These are phyloP conservation scores for Talaromyces sp. DNA, from an alignment of 2,329 filamentous ascomycete genomes.

Conservation along the genomic window DNA sequence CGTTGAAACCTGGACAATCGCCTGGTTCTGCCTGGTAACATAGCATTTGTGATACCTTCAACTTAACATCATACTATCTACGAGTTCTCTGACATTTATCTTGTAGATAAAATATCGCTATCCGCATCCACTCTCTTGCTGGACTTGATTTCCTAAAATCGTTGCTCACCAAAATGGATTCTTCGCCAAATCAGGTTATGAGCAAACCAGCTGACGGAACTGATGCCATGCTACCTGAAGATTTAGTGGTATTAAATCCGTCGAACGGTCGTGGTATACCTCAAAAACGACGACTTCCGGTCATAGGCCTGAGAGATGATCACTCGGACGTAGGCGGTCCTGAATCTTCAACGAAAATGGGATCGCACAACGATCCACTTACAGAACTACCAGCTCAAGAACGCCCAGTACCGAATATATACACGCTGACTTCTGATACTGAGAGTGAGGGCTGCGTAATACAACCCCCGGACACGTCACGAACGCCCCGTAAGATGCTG, in stretches of 20 bases:
- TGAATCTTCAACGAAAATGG: background rate
- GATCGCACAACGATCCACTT: no score
- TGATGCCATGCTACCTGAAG: no score
- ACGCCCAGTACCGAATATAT: background rate
- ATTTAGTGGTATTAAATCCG: no score
- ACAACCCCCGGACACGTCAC: background rate
- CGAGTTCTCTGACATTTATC: no score
- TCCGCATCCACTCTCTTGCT: background rate
- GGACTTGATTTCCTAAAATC: background rate
- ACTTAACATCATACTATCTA: background rate
- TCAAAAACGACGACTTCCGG: background rate
- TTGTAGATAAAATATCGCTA: background rate
- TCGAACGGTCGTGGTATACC: background rate
- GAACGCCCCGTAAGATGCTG: background rate
- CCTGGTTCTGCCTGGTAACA: background rate
- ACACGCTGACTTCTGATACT: background rate
- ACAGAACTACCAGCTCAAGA: background rate
- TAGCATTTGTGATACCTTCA: background rate
- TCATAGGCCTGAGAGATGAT: background rate
- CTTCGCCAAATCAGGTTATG: no score
- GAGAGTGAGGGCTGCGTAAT: background rate
- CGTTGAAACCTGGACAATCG: background rate
- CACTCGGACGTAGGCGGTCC: background rate
- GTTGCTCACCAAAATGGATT: background rate
- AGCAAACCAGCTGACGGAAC: background rate